phyloP scores from a whole-genome alignment of 306 rosid genomes.

The Medicago arabica region DNA sequence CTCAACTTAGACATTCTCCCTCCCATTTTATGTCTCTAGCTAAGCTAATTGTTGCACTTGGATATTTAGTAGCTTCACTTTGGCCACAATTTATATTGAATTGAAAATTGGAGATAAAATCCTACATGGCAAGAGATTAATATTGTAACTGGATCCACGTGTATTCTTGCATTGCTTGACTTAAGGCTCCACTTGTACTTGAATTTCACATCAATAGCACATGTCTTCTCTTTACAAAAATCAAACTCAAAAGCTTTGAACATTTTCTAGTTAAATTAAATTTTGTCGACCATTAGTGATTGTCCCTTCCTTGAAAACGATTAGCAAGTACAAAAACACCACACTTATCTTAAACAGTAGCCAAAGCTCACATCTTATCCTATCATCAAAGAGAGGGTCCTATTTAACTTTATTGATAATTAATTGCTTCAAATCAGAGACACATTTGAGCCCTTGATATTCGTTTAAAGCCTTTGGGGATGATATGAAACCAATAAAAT shows the following conservation, averaged over 20 bases:
- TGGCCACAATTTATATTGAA: conserved; percentile 39
- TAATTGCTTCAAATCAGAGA: conserved; percentile 25
- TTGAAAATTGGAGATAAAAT: conserved; percentile 31
- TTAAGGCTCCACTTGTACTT: conserved; percentile 66
- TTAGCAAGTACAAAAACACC: conserved; percentile 59
- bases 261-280: conserved; percentile 49
- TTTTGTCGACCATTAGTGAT: conserved; percentile 69
- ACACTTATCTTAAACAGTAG: conserved; percentile 55
- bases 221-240: conserved; percentile 48
- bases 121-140: conserved; percentile 27
- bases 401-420: conserved; percentile 35
- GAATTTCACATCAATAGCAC: conserved; percentile 53
- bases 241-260: conserved; percentile 42
- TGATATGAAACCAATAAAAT: conserved; percentile 19
- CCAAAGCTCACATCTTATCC: conserved; percentile 56
- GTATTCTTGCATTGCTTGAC: conserved; percentile 37
- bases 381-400: conserved; percentile 41
- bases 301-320: conserved; percentile 48
- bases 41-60: conserved; percentile 18
- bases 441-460: conserved; percentile 26
- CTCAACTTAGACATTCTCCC: conserved; percentile 70
- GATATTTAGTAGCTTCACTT: conserved; percentile 32
- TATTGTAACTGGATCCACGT: conserved; percentile 37
- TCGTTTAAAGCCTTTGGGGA: neutral
- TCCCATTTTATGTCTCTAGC: conserved; percentile 41